phyloP scores from a whole-genome alignment of 345 rosid species.

The Corchorus olitorius region DNA sequence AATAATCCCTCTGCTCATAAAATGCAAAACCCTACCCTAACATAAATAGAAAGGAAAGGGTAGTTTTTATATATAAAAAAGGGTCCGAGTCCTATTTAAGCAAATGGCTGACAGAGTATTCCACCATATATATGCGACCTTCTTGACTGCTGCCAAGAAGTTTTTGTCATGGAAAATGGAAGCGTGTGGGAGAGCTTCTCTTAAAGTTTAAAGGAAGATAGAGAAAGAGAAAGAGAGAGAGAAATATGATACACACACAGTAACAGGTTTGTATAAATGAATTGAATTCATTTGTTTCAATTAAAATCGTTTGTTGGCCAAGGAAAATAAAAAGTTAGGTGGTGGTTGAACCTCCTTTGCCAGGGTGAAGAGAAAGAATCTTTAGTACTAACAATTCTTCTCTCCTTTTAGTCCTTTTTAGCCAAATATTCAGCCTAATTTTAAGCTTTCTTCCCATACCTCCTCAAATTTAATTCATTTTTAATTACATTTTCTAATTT shows the following conservation, averaged over 20 bases:
- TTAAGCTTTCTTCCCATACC: slow-evolving; percentile 15
- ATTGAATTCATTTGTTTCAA: slow-evolving; percentile 42
- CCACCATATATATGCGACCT: neutral
- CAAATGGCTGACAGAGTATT: neutral
- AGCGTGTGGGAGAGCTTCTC: slow-evolving; percentile 27
- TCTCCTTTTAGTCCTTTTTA: neutral
- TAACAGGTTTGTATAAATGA: slow-evolving; percentile 26
- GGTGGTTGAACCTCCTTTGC: slow-evolving; percentile 72
- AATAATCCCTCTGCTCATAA: slow-evolving; percentile 7
- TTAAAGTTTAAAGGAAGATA: slow-evolving; percentile 20
- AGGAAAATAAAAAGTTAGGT: slow-evolving; percentile 56
- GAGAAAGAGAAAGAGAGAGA: slow-evolving; percentile 16
- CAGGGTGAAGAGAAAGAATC: slow-evolving; percentile 24
- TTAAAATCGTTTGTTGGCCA: slow-evolving; percentile 50
- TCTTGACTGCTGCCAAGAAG: slow-evolving; percentile 11
- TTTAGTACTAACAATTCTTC: slow-evolving; percentile 16
- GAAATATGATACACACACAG: neutral
- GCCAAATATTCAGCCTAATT: slow-evolving; percentile 13
- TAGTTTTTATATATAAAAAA: neutral
- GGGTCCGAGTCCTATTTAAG: neutral
- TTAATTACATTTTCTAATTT: neutral
- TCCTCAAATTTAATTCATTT: neutral
- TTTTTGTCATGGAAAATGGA: slow-evolving; percentile 18
- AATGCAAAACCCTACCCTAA: neutral
- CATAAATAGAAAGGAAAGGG: slow-evolving; percentile 12